These are phyloP conservation scores for Alternaria triticina DNA, from an alignment of 2,329 filamentous ascomycete genomes.

Conservation along the genomic window DNA sequence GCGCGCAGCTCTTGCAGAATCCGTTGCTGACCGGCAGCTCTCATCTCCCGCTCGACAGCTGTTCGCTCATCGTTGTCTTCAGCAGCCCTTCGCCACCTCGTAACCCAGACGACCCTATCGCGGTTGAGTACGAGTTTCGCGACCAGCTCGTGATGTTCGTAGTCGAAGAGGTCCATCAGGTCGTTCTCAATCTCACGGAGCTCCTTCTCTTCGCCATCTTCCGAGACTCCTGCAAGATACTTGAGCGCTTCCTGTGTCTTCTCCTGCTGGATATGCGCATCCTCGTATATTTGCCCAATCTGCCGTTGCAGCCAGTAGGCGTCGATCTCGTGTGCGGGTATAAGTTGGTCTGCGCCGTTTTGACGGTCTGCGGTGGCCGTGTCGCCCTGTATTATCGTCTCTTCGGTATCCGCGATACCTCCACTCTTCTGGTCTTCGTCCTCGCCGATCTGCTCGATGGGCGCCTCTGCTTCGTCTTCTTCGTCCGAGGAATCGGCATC, in stretches of 20 bases:
- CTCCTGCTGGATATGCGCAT: conserved; percentile 91
- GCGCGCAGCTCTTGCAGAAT: conserved; percentile 89
- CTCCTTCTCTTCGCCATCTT: conserved; percentile 80
- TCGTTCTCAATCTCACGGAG: conserved; percentile 97
- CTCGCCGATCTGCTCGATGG: conserved; percentile 63
- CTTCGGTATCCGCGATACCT: conserved; percentile 66
- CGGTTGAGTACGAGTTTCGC: conserved; percentile 89
- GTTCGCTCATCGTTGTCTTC: conserved; percentile 75
- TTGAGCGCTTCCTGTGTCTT: conserved; percentile 86
- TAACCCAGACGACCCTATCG: conserved; percentile 95
- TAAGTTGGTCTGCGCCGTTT: conserved; percentile 60
- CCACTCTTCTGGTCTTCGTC: conserved; percentile 59
- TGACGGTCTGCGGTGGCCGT: conserved; percentile 52
- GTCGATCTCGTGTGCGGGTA: conserved; percentile 89
- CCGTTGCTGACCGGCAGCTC: conserved; percentile 81
- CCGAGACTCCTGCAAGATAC: conserved; percentile 78
- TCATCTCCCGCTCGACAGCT: conserved; percentile 88
- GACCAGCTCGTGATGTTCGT: conserved; percentile 92
- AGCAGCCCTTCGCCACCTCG: conserved; percentile 81
- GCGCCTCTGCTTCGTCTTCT: conserved; percentile 68
- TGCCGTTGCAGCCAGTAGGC: conserved; percentile 97
- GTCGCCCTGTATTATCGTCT: conserved; percentile 82
- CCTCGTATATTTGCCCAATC: conserved; percentile 84
- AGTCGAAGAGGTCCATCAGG: conserved; percentile 97
- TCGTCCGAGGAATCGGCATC: conserved; percentile 85